Conservation (phyloP, 1,284 basidiomycete genomes). For the Athelia sp. region DNA sequence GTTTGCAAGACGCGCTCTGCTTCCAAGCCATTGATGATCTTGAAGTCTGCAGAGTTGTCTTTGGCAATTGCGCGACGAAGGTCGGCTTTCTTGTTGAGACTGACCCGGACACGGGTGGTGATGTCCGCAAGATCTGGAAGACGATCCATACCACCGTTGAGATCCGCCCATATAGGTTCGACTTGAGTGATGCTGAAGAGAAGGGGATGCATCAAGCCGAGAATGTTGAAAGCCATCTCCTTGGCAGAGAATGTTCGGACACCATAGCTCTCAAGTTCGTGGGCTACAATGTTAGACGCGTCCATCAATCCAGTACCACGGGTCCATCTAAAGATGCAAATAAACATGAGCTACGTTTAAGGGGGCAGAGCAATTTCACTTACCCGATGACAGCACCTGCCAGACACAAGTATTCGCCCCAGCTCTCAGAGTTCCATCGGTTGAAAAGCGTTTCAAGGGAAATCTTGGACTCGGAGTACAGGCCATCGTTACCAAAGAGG, state of each 20-base stretch:
- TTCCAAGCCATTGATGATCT: constrained; percentile 84
- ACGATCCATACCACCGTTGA: constrained; percentile 97
- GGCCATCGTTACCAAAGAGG: constrained; percentile 94
- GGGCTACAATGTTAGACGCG: constrained; percentile 91
- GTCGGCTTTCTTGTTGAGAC: constrained; percentile 78
- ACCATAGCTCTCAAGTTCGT: constrained; percentile 90
- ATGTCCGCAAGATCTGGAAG: constrained; percentile 93
- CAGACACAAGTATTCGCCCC: constrained; percentile 98
- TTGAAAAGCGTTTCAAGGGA: constrained; percentile 97
- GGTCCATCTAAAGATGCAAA: constrained; percentile 68
- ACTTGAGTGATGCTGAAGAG: constrained; percentile 99
- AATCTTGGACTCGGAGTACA: constrained; percentile 99
- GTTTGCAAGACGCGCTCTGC: constrained; percentile 93
- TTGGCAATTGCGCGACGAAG: constrained; percentile 90
- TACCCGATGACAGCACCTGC: constrained; percentile 98
- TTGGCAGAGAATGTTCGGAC: constrained; percentile 98
- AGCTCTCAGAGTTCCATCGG: constrained; percentile 96
- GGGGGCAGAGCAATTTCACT: constrained; percentile 20
- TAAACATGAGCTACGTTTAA: constrained; percentile 6
- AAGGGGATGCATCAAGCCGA: constrained; percentile 98
- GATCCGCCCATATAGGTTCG: constrained; percentile 97
- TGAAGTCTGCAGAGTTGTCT: constrained; percentile 95
- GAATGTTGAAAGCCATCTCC: constrained; percentile 99
- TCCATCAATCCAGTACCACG: constrained; percentile 98
- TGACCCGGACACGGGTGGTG: constrained; percentile 80